Evolutionary conservation across 192 early-diverging fungal genomes (phyloP).

Genomic region (Rhizoclosmatium globosum): DNA sequence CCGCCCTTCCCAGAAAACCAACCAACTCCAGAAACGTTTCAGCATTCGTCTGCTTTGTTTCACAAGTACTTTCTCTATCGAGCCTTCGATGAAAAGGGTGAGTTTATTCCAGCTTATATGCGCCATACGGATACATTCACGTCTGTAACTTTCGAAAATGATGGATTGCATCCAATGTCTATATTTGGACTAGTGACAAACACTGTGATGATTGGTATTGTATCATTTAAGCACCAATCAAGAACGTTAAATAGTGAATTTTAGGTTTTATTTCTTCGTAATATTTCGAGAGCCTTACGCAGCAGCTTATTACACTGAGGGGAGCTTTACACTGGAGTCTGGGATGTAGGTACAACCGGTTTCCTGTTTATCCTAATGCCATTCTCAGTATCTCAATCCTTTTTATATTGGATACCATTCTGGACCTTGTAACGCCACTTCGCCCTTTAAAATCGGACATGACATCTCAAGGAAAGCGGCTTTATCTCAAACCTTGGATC

Average conservation of each 20-base stretch:
- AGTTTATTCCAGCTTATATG: not conserved
- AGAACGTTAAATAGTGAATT: not conserved
- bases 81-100: constrained; percentile 16
- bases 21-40: no score
- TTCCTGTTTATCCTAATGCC: no score
- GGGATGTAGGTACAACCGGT: not conserved
- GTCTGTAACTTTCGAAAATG: not conserved
- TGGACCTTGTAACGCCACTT: not conserved
- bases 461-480: constrained; percentile 1
- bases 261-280: not conserved
- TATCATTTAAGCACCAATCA: not conserved
- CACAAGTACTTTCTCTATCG: constrained; percentile 10
- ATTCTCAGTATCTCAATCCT: not conserved
- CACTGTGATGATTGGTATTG: not conserved
- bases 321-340: not conserved
- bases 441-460: not conserved
- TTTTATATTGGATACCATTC: constrained; percentile 1
- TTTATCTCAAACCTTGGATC: not conserved
- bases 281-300: not conserved
- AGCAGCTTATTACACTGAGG: not conserved
- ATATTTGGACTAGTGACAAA: not conserved
- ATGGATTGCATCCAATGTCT: constrained; percentile 8
- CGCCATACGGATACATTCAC: not conserved
- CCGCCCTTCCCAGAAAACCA: no score
- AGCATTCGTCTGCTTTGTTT: not conserved